A percentile compares a stretch with the other conserved stretches of the same genome.
Evolutionary conservation across 1,284 basidiomycete genomes (phyloP).

Genomic region (Phylloboletellus chloephorus): DNA sequence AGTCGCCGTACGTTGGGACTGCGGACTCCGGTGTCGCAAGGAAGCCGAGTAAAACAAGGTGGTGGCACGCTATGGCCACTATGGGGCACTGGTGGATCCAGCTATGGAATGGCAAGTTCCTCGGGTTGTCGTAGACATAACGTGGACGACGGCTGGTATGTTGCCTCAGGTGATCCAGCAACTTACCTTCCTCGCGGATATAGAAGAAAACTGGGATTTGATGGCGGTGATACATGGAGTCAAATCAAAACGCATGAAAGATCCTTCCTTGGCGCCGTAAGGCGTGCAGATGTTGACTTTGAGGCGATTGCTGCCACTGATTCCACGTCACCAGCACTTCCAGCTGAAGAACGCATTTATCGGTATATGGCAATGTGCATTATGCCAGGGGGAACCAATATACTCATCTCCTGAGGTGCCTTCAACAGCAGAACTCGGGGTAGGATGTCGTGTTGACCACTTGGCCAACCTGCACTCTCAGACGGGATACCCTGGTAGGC

Average conservation of each 20-base stretch:
- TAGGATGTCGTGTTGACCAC: conserved; percentile 47
- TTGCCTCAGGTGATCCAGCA: conserved; percentile 1
- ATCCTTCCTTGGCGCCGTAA: conserved; percentile 33
- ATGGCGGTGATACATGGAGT: not conserved
- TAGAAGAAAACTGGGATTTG: conserved; percentile 61
- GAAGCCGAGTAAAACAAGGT: conserved; percentile 52
- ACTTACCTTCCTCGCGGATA: conserved; percentile 58
- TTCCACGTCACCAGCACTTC: conserved; percentile 47
- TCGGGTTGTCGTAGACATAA: conserved; percentile 53
- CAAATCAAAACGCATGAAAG: not conserved
- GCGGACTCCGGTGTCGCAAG: conserved; percentile 42
- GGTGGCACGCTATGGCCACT: conserved; percentile 52
- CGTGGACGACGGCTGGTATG: conserved; percentile 28
- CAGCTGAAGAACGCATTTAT: conserved; percentile 26
- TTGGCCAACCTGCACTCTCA: conserved; percentile 33
- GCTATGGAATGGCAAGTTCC: conserved; percentile 49
- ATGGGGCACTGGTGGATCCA: conserved; percentile 49
- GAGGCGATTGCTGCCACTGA: conserved; percentile 52
- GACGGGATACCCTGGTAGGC: conserved; percentile 52
- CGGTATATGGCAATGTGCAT: not conserved
- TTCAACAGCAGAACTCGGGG: conserved; percentile 55
- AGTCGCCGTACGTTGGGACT: conserved; percentile 39
- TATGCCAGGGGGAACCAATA: not conserved
- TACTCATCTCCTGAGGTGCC: conserved; percentile 34
- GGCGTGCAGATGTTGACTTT: conserved; percentile 54